These are phyloP conservation scores for Vanrija pseudolonga DNA, from an alignment of 1,284 basidiomycete species.

Conservation along the genomic window DNA sequence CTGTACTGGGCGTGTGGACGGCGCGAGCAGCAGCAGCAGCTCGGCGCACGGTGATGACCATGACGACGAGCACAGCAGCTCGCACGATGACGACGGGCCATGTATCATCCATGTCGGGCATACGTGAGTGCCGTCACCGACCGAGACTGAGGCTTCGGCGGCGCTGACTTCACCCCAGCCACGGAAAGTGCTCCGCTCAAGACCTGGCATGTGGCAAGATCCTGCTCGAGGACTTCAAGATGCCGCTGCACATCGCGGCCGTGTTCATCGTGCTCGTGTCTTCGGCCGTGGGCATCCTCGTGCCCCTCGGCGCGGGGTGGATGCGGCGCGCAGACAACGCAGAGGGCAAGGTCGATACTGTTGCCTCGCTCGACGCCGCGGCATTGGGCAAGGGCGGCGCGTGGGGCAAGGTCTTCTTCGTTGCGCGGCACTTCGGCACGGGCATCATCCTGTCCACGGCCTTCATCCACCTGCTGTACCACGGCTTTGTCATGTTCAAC, in stretches of 20 bases:
- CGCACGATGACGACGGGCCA: conserved; percentile 15
- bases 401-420: conserved; percentile 43
- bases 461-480: conserved; percentile 51
- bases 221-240: conserved; percentile 41
- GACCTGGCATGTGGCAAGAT: conserved; percentile 42
- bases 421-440: conserved; percentile 44
- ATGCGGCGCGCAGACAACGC: conserved; percentile 4
- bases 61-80: conserved; percentile 13
- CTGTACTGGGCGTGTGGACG: conserved; percentile 20
- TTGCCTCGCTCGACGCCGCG: conserved; percentile 12
- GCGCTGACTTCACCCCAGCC: conserved; percentile 24
- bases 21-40: neutral
- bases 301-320: conserved; percentile 39
- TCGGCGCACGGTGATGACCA: no score
- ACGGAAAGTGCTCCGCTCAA: conserved; percentile 48
- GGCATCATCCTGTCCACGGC: conserved; percentile 52
- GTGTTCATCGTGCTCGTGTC: conserved; percentile 50
- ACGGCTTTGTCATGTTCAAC: conserved; percentile 47
- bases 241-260: conserved; percentile 49
- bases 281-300: conserved; percentile 43
- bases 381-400: conserved; percentile 25
- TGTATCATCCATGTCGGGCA: conserved; percentile 37
- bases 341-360: neutral
- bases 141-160: neutral
- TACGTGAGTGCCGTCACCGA: conserved; percentile 11